Percentiles rank a stretch among this genome's conserved stretches.
phyloP scores from a whole-genome alignment of 768 basidiomycete species.

The Leucogyrophana mollusca region DNA sequence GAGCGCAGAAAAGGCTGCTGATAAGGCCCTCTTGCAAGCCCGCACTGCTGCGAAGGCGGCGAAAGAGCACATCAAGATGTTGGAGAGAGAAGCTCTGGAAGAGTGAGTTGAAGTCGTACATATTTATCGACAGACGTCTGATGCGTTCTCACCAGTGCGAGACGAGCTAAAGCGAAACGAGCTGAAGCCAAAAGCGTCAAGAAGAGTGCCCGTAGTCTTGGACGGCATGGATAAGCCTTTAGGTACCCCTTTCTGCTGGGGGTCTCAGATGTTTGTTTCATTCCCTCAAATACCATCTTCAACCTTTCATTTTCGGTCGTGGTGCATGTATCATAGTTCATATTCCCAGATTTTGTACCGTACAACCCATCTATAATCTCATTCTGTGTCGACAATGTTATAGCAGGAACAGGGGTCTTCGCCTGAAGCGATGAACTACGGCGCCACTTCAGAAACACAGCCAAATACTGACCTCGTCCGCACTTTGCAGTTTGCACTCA shows the following conservation, averaged over 20 bases:
- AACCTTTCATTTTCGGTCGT: too few species aligned
- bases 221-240: slow-evolving; percentile 38
- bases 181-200: slow-evolving; percentile 49
- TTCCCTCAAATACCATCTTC: too few species aligned
- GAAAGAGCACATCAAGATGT: slow-evolving; percentile 41
- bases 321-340: too few species aligned
- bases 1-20: slow-evolving; percentile 49
- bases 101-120: slow-evolving; percentile 42
- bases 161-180: slow-evolving; percentile 52
- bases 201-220: slow-evolving; percentile 46
- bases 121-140: background rate
- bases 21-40: slow-evolving; percentile 47
- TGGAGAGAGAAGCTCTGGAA: slow-evolving; percentile 52
- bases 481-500: too few species aligned
- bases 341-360: too few species aligned
- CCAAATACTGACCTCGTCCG: slow-evolving; percentile 7
- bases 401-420: too few species aligned
- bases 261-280: too few species aligned
- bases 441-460: slow-evolving; percentile 19
- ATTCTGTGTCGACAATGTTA: too few species aligned
- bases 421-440: background rate
- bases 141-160: slow-evolving; percentile 32
- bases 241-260: too few species aligned
- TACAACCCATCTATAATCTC: too few species aligned
- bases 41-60: slow-evolving; percentile 47